Base-by-base conservation (phyloP, 345 rosid genomes). In the Syzygium aqueum region DNA sequence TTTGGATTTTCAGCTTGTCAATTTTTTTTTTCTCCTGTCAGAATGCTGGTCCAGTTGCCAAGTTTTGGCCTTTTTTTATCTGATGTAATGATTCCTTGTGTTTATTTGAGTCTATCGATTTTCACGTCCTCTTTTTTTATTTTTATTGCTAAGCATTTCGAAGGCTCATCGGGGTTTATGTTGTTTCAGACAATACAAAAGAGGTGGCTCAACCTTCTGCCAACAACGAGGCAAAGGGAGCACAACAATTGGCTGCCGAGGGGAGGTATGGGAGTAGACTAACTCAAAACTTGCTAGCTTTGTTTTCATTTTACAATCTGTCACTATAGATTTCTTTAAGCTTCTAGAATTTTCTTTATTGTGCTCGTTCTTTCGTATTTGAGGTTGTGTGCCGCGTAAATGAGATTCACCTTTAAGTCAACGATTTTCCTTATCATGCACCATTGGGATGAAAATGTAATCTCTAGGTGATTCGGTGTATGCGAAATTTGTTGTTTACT, bases 181-280 rank as follows among this genome's bases (percentile, higher is more conserved):
- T 77, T 63, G 84, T 49, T 89, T 84, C 94, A 95, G 98, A 96
- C 87, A 89, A 90, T 78, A 46, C 95, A 27, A 96, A 94, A 93
- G 95, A 88, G 89, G 92, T 88, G 40, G 90, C 87, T 56, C 94
- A 91, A 84, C 87, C 77, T 10, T 84, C 92, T 84, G 85, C 78
- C 67, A 54, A 88, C 30, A 67, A 59, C 33, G 93, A 88, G 87
- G 85, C 90, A 77, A 90, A 86, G 77, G 92, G 91, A 90, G 89
- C 92, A 88, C 89, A 91, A 46, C 54, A 96, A 82, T 89, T 85
- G 22, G 91, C 89, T 87, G 92, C 88, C 85, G 95, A 93, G 83
- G 96, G 91, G 87, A 94, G 98, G 99, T 97, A 87, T 90, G 86
- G 86, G 57, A 28, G 27, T 84, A 52, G 49, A 53, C 57, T 53